phyloP scores from a whole-genome alignment of 306 rosid species.

The Lathyrus aphaca region DNA sequence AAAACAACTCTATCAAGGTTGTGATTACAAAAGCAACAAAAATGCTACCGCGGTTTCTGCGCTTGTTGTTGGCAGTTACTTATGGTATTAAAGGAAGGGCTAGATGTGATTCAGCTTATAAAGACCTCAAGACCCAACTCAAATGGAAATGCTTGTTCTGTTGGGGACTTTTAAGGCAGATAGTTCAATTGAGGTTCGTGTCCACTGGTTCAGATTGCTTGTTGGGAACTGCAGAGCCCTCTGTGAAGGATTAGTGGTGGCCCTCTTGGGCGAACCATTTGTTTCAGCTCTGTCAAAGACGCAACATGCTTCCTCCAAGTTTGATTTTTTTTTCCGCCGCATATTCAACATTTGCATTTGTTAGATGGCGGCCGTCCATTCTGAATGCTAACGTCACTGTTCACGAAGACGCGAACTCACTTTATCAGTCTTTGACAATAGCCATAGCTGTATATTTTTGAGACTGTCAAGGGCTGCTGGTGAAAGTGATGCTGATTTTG shows the following conservation, averaged over 20 bases:
- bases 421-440: slow-evolving; percentile 64
- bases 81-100: slow-evolving; percentile 89
- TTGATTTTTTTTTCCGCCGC: slow-evolving; percentile 94
- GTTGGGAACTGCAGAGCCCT: no score
- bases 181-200: slow-evolving; percentile 68
- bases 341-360: slow-evolving; percentile 80
- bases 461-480: slow-evolving; percentile 75
- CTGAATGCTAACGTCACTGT: slow-evolving; percentile 54
- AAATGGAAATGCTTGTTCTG: slow-evolving; percentile 81
- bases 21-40: slow-evolving; percentile 66
- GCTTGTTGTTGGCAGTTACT: slow-evolving; percentile 75
- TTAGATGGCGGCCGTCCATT: slow-evolving; percentile 75
- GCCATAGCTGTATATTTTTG: slow-evolving; percentile 79
- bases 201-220: slow-evolving; percentile 93
- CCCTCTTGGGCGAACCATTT: slow-evolving; percentile 84
- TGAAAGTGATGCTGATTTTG: slow-evolving; percentile 81
- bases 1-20: slow-evolving; percentile 50
- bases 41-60: slow-evolving; percentile 81
- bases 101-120: slow-evolving; percentile 77
- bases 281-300: slow-evolving; percentile 84
- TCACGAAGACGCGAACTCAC: slow-evolving; percentile 78
- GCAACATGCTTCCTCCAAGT: slow-evolving; percentile 87
- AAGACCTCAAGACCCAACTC: slow-evolving; percentile 83
- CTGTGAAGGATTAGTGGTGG: slow-evolving; percentile 84
- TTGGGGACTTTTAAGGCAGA: slow-evolving; percentile 73